A percentile compares a stretch with the other conserved stretches of the same genome.
Conservation (phyloP, 2,329 filamentous ascomycete genomes). For the Aspergillus fructus region DNA sequence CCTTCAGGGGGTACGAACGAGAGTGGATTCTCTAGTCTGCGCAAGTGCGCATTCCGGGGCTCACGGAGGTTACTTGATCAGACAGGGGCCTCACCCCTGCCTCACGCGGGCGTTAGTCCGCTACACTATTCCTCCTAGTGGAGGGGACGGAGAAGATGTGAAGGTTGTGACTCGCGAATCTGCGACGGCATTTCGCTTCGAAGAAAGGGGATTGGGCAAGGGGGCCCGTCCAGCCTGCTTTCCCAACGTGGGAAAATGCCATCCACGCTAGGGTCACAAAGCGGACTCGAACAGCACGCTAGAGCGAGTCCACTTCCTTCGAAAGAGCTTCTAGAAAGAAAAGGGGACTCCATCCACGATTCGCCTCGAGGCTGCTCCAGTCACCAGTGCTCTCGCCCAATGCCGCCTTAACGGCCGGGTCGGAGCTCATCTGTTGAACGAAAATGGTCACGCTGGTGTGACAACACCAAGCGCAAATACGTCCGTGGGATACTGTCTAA, state of each 20-base stretch:
- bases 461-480: conserved; percentile 3
- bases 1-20: conserved; percentile 8
- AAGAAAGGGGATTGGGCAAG: not conserved
- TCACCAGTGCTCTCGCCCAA: no score
- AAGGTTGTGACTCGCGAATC: not conserved
- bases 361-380: not conserved
- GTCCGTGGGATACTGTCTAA: conserved; percentile 8
- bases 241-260: conserved; percentile 1
- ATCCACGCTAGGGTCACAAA: conserved; percentile 18
- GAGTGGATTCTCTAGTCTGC: not conserved
- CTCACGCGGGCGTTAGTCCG: conserved; percentile 5
- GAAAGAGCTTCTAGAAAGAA: conserved; percentile 17
- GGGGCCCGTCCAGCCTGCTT: not conserved
- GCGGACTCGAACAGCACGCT: conserved; percentile 18
- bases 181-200: not conserved
- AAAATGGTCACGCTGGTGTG: conserved; percentile 3
- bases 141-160: not conserved
- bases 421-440: not conserved
- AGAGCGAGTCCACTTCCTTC: conserved; percentile 20
- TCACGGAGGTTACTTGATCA: not conserved
- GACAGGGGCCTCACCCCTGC: conserved; percentile 4
- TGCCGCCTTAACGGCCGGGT: no score
- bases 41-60: not conserved
- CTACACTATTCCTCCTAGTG: not conserved
- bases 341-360: not conserved